Conservation (phyloP, 1,284 basidiomycete species). For the Cryptococcus hybrid region DNA sequence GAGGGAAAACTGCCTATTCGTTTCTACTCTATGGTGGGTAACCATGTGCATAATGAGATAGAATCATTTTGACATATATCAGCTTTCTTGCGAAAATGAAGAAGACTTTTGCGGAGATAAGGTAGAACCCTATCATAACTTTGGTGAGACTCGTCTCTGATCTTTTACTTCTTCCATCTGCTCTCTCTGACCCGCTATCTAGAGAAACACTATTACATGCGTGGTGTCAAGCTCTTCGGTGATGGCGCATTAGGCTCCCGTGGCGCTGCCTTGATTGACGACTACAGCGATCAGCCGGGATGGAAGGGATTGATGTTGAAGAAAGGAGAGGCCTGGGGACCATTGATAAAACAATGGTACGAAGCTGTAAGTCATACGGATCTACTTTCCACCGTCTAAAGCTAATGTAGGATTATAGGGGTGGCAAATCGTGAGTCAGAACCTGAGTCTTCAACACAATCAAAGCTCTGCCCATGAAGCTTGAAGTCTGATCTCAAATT, state of each 20-base stretch:
- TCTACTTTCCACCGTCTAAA: no score
- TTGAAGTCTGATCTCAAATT: background rate
- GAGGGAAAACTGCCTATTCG: slow-evolving; percentile 59
- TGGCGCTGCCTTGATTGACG: slow-evolving; percentile 82
- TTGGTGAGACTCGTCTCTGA: slow-evolving; percentile 1
- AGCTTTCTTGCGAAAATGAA: slow-evolving; percentile 51
- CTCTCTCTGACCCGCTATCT: no score
- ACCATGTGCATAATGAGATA: no score
- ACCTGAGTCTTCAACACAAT: no score
- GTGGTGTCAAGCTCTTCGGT: slow-evolving; percentile 77
- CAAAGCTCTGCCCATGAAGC: background rate
- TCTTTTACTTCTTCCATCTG: no score
- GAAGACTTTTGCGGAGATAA: slow-evolving; percentile 65
- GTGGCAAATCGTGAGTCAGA: slow-evolving; percentile 50
- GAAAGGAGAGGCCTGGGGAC: slow-evolving; percentile 56
- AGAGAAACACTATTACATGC: slow-evolving; percentile 59
- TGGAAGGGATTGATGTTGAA: slow-evolving; percentile 67
- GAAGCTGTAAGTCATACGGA: slow-evolving; percentile 57
- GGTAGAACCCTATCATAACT: slow-evolving; percentile 58
- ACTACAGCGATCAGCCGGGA: slow-evolving; percentile 75
- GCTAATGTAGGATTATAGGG: slow-evolving; percentile 22
- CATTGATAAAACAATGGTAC: slow-evolving; percentile 64
- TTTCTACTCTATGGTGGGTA: slow-evolving; percentile 71
- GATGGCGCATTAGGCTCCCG: slow-evolving; percentile 82
- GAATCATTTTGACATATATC: background rate